Evolutionary conservation across 2,329 filamentous ascomycete genomes (phyloP).

Genomic region (Paecilomyces dactylethromorphus): DNA sequence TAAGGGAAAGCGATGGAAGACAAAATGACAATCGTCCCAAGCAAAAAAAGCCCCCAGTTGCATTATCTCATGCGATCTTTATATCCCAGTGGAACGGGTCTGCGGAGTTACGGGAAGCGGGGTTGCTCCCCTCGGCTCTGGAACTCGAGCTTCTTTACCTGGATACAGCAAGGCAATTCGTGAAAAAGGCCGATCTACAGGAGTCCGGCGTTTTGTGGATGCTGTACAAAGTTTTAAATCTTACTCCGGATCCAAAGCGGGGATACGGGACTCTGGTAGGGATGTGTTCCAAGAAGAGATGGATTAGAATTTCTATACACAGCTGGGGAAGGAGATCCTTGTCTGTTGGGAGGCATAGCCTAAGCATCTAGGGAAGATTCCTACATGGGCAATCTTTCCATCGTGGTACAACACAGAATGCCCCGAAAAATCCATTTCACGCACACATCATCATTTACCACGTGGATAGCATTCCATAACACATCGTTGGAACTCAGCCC

Average conservation of each 20-base stretch:
- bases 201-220: neutral
- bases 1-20: neutral
- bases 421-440: too few relatives aligned
- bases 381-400: too few relatives aligned
- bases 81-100: neutral
- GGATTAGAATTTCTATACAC: neutral
- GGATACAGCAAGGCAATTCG: neutral
- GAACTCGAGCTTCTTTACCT: neutral
- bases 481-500: neutral
- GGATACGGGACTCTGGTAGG: neutral
- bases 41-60: neutral
- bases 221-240: neutral
- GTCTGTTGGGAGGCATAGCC: neutral
- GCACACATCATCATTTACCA: neutral
- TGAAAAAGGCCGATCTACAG: neutral
- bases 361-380: too few relatives aligned
- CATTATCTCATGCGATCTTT: neutral
- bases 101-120: neutral
- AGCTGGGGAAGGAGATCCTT: neutral
- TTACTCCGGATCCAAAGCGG: neutral
- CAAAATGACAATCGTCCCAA: neutral
- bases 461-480: neutral
- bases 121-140: neutral
- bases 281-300: neutral
- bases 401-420: too few relatives aligned